A percentile compares a stretch with the other conserved stretches of the same genome.
Conservation (phyloP, 768 basidiomycete genomes). For the Boletus reticulatus region DNA sequence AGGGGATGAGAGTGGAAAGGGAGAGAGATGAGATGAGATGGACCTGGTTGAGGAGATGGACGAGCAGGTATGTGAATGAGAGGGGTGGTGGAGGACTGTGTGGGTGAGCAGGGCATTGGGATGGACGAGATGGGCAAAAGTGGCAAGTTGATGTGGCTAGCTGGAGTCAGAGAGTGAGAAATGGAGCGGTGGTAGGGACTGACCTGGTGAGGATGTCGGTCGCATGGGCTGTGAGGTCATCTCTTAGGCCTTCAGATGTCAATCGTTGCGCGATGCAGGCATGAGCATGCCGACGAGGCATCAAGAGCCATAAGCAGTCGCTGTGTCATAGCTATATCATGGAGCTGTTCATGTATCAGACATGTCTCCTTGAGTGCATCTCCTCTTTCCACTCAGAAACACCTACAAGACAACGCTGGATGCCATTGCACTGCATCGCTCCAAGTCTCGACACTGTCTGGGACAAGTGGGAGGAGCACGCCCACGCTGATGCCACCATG, state of each 20-base stretch:
- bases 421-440: conserved; percentile 63
- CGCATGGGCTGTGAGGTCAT: conserved; percentile 63
- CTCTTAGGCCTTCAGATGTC: conserved; percentile 41
- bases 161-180: neutral
- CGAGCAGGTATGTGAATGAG: conserved; percentile 72
- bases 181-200: neutral
- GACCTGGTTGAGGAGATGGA: conserved; percentile 78
- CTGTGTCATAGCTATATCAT: conserved; percentile 9
- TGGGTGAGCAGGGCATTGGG: neutral
- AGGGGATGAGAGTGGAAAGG: neutral
- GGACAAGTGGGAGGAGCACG: conserved; percentile 76
- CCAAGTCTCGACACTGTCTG: conserved; percentile 68
- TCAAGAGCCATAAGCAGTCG: conserved; percentile 23
- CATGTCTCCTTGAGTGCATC: conserved; percentile 75
- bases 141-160: conserved; percentile 78
- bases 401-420: conserved; percentile 55
- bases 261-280: conserved; percentile 51
- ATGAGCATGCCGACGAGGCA: conserved; percentile 44
- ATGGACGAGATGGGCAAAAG: no score
- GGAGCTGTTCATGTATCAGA: conserved; percentile 72
- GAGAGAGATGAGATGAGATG: conserved; percentile 19
- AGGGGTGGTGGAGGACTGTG: conserved; percentile 56
- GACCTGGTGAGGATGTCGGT: conserved; percentile 78
- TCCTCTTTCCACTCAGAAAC: conserved; percentile 43
- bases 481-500: conserved; percentile 43